Conservation (phyloP, 2,329 filamentous ascomycete species). For the Xylaria sp. region DNA sequence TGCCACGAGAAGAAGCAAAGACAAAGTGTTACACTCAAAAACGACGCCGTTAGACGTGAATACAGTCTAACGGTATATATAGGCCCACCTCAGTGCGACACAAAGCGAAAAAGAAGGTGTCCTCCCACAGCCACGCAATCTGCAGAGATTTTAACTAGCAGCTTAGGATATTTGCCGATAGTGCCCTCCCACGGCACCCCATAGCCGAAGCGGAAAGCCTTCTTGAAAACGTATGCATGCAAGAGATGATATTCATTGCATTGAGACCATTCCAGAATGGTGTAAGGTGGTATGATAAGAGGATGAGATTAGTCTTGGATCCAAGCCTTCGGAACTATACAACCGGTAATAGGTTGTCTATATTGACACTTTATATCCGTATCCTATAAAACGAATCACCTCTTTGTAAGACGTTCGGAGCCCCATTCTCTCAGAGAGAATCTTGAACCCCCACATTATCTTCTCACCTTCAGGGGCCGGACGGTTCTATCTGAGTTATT, state of each 20-base stretch:
- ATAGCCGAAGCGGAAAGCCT: neutral
- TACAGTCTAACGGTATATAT: too few relatives aligned
- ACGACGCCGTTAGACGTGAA: too few relatives aligned
- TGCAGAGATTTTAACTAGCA: neutral
- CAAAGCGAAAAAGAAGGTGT: neutral
- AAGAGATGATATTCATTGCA: neutral
- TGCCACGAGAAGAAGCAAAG: slow-evolving; percentile 1
- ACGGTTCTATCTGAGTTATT: neutral
- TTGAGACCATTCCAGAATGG: neutral
- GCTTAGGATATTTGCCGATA: neutral
- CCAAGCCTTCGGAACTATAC: neutral
- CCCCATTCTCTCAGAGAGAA: neutral
- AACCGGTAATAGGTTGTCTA: neutral
- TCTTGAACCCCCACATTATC: neutral
- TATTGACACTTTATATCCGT: neutral
- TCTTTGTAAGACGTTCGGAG: neutral
- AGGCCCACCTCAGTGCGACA: too few relatives aligned
- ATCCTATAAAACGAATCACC: neutral
- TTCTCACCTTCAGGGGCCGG: neutral
- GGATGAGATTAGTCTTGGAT: neutral
- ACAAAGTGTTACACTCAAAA: too few relatives aligned
- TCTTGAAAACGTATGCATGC: slow-evolving; percentile 1
- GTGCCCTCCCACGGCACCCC: neutral
- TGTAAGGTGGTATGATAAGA: slow-evolving; percentile 6
- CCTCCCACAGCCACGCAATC: neutral